Evolutionary conservation across 192 early-diverging fungal genomes (phyloP), one percentile per base, ranked within the genome.

Genomic region (Coemansia asiatica): DNA sequence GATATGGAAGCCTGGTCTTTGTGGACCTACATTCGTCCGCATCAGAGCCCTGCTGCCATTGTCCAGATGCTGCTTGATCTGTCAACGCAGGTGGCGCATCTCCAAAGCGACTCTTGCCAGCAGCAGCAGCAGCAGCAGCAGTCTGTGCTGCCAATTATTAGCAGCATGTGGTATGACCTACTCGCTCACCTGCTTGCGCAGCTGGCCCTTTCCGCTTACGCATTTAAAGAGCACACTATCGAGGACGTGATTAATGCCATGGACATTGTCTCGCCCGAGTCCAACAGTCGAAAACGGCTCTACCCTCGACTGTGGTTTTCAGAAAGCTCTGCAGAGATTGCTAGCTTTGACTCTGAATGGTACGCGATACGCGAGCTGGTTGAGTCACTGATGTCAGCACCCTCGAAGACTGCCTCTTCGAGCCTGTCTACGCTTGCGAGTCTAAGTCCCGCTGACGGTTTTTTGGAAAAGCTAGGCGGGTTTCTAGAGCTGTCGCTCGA

Each of bases 1-100:
- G n/a, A 55, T 2, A 9, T 44, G 55, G 38, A 36, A 25, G 21
- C 53, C 35, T 44, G 50, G 40, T n/a, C 28, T n/a, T 38, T 71
- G 33, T 75, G 77, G 77, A 56, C 72, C 18, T 63, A 75, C 16
- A 48, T 80, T 12, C 72, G 77, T 25, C 77, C 77, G n/a, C 16
- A 22, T 10, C 53, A 31, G 46, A 22, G 47, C 0, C 77, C 77
- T 2, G 28, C 21, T 21, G 69, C 56, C 21, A 29, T 66, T 33
- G 23, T 75, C n/a, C 68, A 68, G 40, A 59, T 74, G 33, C 75
- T 80, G 28, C 72, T 80, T 10, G 23, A 29, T 36, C 47, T 80
- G 16, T 80, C 77, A 8, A 61, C 66, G 5, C 68, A 71, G 58
- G 55, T 71, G 40, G 72, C 69, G 2, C 51, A 71, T 48, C 49